Evolutionary conservation across 148 eudicot genomes (phyloP), one percentile per base, ranked within the genome.

Genomic region (Pouteria glomerata): DNA sequence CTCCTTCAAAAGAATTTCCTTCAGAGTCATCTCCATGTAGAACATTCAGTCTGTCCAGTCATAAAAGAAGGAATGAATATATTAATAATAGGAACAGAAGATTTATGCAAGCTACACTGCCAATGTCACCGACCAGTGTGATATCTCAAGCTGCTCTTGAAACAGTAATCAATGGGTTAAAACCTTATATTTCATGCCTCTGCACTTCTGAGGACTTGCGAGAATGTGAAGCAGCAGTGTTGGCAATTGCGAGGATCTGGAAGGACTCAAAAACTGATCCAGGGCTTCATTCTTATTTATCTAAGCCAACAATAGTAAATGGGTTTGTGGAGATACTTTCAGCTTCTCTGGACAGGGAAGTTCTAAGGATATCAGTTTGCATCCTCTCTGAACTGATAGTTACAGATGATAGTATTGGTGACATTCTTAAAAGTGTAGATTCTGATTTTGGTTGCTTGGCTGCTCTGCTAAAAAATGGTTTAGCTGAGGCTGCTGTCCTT

Each of bases 81-180:
- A 69, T 42, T 23, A 76, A 67, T 50, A 34, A 44, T n/a, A 78
- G 29, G 45, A 76, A 73, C 34, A 72, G 77, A 63, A 85, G 89
- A 60, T 82, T 82, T 35, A 19, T 59, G 55, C 78, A 71, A 42
- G 62, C 77, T 51, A 59, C 75, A 2, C 70, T 78, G 15, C 35
- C 74, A 50, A 57, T 77, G 44, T 82, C 88, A 37, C 86, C 85
- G 26, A 83, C 82, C n/a, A 82, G 84, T 70, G 82, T 85, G 52
- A 77, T 82, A 73, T 82, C 89, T 68, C 86, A 85, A 80, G 86
- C 86, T 71, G 76, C 83, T 23, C 51, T 80, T 68, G 89, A 85
- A 62, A 60, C 82, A 68, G 71, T 82, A 34, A 85, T 80, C 33
- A 85, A 75, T 63, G 80, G 73, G 15, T 69, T 85, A 50, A 80